phyloP scores from a whole-genome alignment of 345 rosid species.

The Schrenkiella parvula region DNA sequence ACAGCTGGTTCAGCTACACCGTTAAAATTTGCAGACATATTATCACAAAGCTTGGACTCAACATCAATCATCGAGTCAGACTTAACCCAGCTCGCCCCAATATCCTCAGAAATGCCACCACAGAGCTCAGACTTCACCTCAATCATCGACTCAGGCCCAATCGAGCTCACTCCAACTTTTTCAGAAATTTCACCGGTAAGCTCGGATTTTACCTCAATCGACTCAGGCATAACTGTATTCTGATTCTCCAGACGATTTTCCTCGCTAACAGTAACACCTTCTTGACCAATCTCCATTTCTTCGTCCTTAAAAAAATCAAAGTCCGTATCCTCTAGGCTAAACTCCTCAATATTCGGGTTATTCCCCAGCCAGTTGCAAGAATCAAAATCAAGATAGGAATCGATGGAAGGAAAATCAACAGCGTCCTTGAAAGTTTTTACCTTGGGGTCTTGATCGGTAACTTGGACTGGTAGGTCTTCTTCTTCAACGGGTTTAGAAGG shows the following conservation, averaged over 20 bases:
- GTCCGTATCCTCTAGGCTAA: constrained; percentile 34
- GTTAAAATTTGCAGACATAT: not conserved
- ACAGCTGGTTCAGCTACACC: constrained; percentile 16
- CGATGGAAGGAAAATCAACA: constrained; percentile 39
- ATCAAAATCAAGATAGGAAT: constrained; percentile 64
- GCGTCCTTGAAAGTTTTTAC: constrained; percentile 30
- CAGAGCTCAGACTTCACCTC: constrained; percentile 14
- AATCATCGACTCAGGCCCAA: constrained; percentile 8
- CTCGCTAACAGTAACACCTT: constrained; percentile 6
- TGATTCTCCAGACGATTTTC: constrained; percentile 6
- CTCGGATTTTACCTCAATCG: constrained; percentile 14
- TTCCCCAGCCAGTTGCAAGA: constrained; percentile 50
- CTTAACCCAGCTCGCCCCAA: not conserved
- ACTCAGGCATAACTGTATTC: constrained; percentile 8
- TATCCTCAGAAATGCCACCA: not conserved
- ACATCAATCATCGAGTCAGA: constrained; percentile 18
- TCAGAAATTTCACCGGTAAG: constrained; percentile 1
- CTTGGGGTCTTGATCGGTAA: constrained; percentile 31
- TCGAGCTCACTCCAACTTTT: constrained; percentile 1
- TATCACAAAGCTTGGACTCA: constrained; percentile 16
- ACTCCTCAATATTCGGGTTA: constrained; percentile 26
- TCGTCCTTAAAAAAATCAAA: constrained; percentile 33
- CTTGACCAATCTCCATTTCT: constrained; percentile 31
- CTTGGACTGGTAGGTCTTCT: constrained; percentile 8
- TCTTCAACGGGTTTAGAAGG: constrained; percentile 34